Evolutionary conservation across 2,329 filamentous ascomycete species (phyloP), one percentile per base, ranked within the genome.

Genomic region (Neocatenulostroma microsporum): DNA sequence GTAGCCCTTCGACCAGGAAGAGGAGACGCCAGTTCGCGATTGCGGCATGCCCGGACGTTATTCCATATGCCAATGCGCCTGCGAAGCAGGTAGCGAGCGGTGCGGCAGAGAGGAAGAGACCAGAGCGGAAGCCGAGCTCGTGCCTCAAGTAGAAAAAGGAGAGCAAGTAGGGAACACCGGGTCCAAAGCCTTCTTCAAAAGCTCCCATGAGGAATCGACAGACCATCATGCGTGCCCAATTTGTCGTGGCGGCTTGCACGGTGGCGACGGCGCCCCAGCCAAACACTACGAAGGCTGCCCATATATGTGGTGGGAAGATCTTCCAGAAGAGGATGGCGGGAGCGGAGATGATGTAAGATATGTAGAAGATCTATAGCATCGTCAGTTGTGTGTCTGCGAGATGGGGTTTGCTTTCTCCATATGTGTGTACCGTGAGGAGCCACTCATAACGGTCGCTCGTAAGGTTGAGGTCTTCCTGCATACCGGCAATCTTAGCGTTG

Each of bases 41-140:
- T n/a, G 63, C 53, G 2, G 67, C 62, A 49, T 72, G 65, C 6
- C 76, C 74, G 17, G 73, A 72, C 7, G 76, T 76, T 53, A 83
- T 80, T 3, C 70, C 74, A 40, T 77, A 80, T 1, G 77, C 77
- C 9, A 70, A 53, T 2, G 76, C 78, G 2, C 78, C 78, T 0
- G 85, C 84, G 55, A 93, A 88, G 2, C 79, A 80, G 25, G 84
- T 89, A 2, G 86, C 85, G 3, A 94, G 69, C 2, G 80, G 78
- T 0, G 78, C 76, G 3, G 61, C 61, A 12, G 52, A 51, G n/a
- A 66, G 37, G 42, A 76, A 78, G 13, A 78, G 50, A 2, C 73
- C 74, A 35, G 67, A 68, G 3, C 74, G 62, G n/a, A n/a, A n/a
- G n/a, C n/a, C n/a, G n/a, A n/a, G n/a, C n/a, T n/a, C 72, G 24